A percentile compares a stretch with the other conserved stretches of the same genome.
Conservation (phyloP, 2,329 filamentous ascomycete genomes). For the Onygena corvina region DNA sequence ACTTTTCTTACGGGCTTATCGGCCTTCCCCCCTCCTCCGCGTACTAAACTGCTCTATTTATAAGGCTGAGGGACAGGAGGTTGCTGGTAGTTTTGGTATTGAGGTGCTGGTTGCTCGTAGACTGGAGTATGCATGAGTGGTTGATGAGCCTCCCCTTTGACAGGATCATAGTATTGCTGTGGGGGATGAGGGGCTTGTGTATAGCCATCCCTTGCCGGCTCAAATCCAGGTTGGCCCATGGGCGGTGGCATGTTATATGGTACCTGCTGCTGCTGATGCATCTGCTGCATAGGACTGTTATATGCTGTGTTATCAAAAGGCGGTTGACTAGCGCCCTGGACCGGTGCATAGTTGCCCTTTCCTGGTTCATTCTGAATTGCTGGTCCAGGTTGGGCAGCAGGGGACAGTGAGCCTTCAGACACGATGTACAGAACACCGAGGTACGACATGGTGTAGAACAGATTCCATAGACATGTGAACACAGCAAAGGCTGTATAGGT, state of each 20-base stretch:
- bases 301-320: background rate
- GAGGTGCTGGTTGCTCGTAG: background rate
- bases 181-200: background rate
- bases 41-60: background rate
- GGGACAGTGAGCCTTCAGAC: background rate
- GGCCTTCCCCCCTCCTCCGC: background rate
- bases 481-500: background rate
- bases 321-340: background rate
- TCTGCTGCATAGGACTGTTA: background rate
- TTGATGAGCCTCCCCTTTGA: background rate
- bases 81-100: background rate
- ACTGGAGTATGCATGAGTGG: background rate
- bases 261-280: background rate
- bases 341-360: background rate
- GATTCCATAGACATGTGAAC: background rate
- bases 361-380: background rate
- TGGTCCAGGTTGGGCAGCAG: background rate
- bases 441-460: background rate
- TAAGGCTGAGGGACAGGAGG: background rate
- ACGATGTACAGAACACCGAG: background rate
- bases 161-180: conserved; percentile 3
- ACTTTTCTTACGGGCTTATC: too few relatives aligned
- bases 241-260: background rate
- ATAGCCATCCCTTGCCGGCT: background rate
- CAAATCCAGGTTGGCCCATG: conserved; percentile 1